Evolutionary conservation across 441 rosid genomes (phyloP).

Genomic region (Biscutella laevigata): DNA sequence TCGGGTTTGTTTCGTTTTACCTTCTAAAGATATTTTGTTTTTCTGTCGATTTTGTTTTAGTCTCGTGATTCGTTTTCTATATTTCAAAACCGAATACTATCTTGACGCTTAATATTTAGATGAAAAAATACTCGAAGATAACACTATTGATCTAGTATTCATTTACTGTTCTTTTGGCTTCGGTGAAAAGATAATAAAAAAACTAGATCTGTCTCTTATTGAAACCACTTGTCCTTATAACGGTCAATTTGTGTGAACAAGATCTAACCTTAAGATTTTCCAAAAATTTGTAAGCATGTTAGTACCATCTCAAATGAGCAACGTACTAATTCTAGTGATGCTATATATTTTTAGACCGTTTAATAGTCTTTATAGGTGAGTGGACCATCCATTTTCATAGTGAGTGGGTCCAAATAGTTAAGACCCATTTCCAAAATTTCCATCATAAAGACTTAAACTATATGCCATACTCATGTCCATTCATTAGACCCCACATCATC

Average conservation of each 20-base stretch:
- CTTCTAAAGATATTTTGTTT: no score
- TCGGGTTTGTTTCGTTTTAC: no score
- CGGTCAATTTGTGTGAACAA: slow-evolving; percentile 16
- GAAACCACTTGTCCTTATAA: slow-evolving; percentile 6
- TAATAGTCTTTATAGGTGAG: slow-evolving; percentile 26
- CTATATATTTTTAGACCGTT: slow-evolving; percentile 23
- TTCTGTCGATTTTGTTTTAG: no score
- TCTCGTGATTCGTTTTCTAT: no score
- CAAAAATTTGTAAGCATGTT: slow-evolving; percentile 11
- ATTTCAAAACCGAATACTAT: no score
- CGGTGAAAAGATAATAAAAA: no score
- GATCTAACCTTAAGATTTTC: slow-evolving; percentile 19
- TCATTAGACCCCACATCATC: slow-evolving; percentile 18
- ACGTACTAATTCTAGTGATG: slow-evolving; percentile 19
- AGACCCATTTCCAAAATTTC: slow-evolving; percentile 23
- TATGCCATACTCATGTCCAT: slow-evolving; percentile 21
- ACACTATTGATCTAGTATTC: no score
- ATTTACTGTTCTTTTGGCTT: no score
- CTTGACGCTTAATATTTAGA: no score
- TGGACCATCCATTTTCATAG: slow-evolving; percentile 26
- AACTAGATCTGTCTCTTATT: no score
- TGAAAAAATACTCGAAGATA: no score
- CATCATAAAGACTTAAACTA: slow-evolving; percentile 19
- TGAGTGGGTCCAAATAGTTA: slow-evolving; percentile 26
- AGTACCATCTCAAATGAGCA: slow-evolving; percentile 6